phyloP scores from a whole-genome alignment of 2,329 filamentous ascomycete species.

The Ploettnerulaceae sp. region DNA sequence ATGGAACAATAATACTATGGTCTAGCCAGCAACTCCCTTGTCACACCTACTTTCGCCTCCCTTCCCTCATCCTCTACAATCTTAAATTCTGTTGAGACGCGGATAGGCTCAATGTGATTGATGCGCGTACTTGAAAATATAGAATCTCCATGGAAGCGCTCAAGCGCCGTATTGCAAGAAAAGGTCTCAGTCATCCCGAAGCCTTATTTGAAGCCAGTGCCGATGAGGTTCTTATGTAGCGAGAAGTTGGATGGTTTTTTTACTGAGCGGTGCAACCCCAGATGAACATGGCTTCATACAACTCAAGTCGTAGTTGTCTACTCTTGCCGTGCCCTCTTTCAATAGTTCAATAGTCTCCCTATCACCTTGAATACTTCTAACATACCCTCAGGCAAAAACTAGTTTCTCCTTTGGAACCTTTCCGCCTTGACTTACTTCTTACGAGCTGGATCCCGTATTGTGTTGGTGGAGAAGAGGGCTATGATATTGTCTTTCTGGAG shows the following conservation, averaged over 20 bases:
- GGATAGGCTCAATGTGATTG: too few relatives aligned
- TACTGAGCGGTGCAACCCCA: conserved; percentile 45
- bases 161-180: conserved; percentile 57
- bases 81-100: too few relatives aligned
- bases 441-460: conserved; percentile 60
- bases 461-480: conserved; percentile 58
- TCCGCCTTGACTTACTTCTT: conserved; percentile 50
- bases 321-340: conserved; percentile 38
- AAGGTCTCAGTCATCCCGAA: conserved; percentile 57
- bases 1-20: too few relatives aligned
- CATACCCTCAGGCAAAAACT: conserved; percentile 54
- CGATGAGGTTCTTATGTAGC: conserved; percentile 37
- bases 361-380: conserved; percentile 45
- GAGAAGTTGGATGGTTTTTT: conserved; percentile 36
- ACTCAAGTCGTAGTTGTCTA: conserved; percentile 43
- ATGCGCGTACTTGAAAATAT: conserved; percentile 52
- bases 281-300: conserved; percentile 42
- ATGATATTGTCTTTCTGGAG: conserved; percentile 52
- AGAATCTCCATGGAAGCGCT: conserved; percentile 53
- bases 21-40: too few relatives aligned
- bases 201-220: conserved; percentile 43
- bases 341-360: conserved; percentile 36
- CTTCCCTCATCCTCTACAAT: too few relatives aligned
- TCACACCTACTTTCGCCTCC: too few relatives aligned
- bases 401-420: conserved; percentile 46